Evolutionary conservation across 257 asterid species (phyloP).

Genomic region (Pogostemon cablin): DNA sequence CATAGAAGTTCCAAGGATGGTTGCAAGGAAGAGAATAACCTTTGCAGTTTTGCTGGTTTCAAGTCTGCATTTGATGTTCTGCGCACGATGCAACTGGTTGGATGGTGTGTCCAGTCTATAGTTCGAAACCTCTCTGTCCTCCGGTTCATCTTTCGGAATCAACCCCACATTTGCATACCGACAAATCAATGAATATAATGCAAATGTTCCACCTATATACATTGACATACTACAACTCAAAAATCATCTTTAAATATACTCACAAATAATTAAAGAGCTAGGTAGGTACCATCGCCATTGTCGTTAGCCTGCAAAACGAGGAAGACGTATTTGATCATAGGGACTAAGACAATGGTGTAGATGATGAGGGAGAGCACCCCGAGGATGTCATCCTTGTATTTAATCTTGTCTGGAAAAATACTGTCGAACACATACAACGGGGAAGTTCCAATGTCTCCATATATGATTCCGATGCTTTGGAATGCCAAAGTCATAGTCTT

Average conservation of each 20-base stretch:
- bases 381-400: conserved; percentile 50
- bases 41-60: conserved; percentile 59
- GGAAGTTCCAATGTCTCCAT: conserved; percentile 90
- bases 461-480: conserved; percentile 73
- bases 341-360: conserved; percentile 62
- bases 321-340: conserved; percentile 71
- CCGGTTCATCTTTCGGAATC: conserved; percentile 69
- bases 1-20: conserved; percentile 84
- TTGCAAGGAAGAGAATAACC: conserved; percentile 50
- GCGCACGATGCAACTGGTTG: conserved; percentile 47
- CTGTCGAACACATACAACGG: conserved; percentile 73
- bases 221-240: too few relatives aligned
- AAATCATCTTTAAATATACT: too few relatives aligned
- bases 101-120: conserved; percentile 57
- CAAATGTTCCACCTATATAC: conserved; percentile 76
- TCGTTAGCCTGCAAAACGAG: conserved; percentile 75
- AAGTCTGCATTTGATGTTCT: conserved; percentile 45
- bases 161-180: conserved; percentile 72
- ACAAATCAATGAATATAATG: conserved; percentile 66
- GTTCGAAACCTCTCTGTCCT: conserved; percentile 61
- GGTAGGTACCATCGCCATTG: conserved; percentile 65
- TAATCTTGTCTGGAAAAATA: conserved; percentile 42
- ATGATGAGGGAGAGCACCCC: conserved; percentile 75
- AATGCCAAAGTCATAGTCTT: conserved; percentile 64
- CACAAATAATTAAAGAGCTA: too few relatives aligned